These are phyloP conservation scores for Mortierella hygrophila DNA, from an alignment of 192 early-diverging fungal species.

Conservation along the genomic window DNA sequence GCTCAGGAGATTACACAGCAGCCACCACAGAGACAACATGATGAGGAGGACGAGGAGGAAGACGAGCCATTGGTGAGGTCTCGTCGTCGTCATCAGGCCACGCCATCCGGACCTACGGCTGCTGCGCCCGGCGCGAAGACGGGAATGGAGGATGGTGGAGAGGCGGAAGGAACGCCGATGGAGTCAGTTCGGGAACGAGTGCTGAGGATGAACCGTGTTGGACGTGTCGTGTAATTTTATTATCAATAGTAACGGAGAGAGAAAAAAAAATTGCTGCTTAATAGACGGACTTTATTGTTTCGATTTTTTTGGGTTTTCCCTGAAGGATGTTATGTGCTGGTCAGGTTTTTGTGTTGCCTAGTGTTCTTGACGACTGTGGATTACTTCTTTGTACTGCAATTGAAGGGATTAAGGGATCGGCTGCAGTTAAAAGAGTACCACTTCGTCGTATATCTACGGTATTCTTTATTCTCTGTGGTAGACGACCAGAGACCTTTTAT, in stretches of 20 bases:
- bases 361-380: no score
- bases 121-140: not conserved
- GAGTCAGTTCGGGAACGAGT: conserved; percentile 50
- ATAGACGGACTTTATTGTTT: no score
- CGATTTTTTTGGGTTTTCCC: no score
- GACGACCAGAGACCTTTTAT: no score
- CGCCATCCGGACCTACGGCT: not conserved
- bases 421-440: no score
- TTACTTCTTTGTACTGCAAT: no score
- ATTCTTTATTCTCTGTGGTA: no score
- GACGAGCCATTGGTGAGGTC: conserved; percentile 41
- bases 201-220: conserved; percentile 47
- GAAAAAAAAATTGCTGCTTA: not conserved
- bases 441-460: no score
- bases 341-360: no score
- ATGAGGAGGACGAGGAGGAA: conserved; percentile 40
- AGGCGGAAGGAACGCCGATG: not conserved
- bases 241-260: not conserved
- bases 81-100: conserved; percentile 12
- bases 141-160: not conserved
- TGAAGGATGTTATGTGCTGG: no score
- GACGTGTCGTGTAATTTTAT: conserved; percentile 19
- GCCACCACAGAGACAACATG: not conserved
- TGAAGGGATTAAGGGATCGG: no score
- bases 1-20: not conserved